These are phyloP conservation scores for Septoria petroselini DNA, from an alignment of 2,329 filamentous ascomycete genomes.

Conservation along the genomic window DNA sequence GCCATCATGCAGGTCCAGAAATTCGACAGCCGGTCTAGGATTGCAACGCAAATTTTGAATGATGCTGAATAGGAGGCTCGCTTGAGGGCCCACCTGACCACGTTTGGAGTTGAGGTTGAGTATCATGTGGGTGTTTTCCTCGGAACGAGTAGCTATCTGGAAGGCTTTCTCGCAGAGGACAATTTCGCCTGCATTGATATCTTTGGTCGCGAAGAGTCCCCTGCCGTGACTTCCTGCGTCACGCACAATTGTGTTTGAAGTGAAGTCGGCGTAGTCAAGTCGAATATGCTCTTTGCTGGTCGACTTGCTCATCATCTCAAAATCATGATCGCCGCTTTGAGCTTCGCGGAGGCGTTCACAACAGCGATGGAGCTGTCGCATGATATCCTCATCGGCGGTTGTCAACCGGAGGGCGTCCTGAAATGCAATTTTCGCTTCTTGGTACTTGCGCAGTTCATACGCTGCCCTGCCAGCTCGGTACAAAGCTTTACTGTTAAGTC, in stretches of 20 bases:
- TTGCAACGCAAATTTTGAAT: conserved; percentile 24
- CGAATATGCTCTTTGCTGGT: background rate
- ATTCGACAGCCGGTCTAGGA: conserved; percentile 8
- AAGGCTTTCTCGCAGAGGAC: conserved; percentile 40
- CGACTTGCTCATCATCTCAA: conserved; percentile 14
- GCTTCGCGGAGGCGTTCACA: conserved; percentile 19
- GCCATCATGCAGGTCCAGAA: conserved; percentile 22
- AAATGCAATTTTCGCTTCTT: conserved; percentile 9
- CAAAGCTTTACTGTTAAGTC: conserved; percentile 22
- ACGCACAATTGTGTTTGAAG: conserved; percentile 12
- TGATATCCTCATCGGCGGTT: conserved; percentile 13
- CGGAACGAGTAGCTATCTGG: too few species aligned
- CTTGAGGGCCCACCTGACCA: conserved; percentile 16
- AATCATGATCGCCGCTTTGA: conserved; percentile 22
- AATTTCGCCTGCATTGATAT: conserved; percentile 41
- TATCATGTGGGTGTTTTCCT: too few species aligned
- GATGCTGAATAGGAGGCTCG: conserved; percentile 11
- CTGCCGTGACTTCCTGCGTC: conserved; percentile 37
- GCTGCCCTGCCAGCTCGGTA: conserved; percentile 27
- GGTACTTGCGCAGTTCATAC: conserved; percentile 25
- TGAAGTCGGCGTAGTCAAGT: conserved; percentile 24
- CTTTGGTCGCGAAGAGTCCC: conserved; percentile 44
- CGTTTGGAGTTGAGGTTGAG: conserved; percentile 18
- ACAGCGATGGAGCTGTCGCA: conserved; percentile 5
- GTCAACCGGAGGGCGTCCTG: conserved; percentile 1